phyloP scores from a whole-genome alignment of 192 early-diverging fungal genomes.

The Coemansia aciculifera region DNA sequence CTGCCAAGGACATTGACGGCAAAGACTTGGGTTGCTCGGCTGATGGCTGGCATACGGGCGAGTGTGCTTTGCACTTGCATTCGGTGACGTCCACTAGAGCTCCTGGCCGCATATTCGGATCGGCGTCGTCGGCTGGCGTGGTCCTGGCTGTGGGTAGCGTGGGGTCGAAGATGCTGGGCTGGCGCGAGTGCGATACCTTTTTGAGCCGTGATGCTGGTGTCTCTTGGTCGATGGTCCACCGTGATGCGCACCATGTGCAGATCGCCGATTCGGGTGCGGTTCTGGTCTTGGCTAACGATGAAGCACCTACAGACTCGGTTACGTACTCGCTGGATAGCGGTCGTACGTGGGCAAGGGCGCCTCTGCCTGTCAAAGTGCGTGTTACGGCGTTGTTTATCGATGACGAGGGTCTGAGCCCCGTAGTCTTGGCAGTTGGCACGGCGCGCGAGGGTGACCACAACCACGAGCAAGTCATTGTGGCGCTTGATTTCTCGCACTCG shows the following conservation, averaged over 20 bases:
- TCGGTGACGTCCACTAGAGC: slow-evolving; percentile 72
- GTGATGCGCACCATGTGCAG: slow-evolving; percentile 82
- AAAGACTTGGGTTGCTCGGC: slow-evolving; percentile 59
- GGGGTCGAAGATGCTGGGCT: slow-evolving; percentile 66
- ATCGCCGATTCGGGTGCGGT: slow-evolving; percentile 79
- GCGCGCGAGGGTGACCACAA: slow-evolving; percentile 26
- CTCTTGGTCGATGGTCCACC: slow-evolving; percentile 65
- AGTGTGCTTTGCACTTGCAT: slow-evolving; percentile 86
- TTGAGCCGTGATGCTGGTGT: slow-evolving; percentile 82
- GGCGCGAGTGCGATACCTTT: slow-evolving; percentile 81
- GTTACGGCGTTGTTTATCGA: slow-evolving; percentile 74
- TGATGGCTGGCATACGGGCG: slow-evolving; percentile 42
- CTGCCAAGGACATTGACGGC: slow-evolving; percentile 60
- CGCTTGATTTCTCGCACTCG: slow-evolving; percentile 69
- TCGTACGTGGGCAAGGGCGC: slow-evolving; percentile 61
- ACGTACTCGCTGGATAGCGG: slow-evolving; percentile 81
- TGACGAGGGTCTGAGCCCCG: slow-evolving; percentile 72
- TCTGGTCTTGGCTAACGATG: slow-evolving; percentile 71
- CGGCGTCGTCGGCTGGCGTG: slow-evolving; percentile 73
- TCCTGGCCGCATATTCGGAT: slow-evolving; percentile 72
- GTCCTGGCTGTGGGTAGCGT: slow-evolving; percentile 92
- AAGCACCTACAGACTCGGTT: slow-evolving; percentile 57
- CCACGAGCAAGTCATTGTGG: slow-evolving; percentile 54
- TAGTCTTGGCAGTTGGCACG: slow-evolving; percentile 65
- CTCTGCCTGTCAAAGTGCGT: slow-evolving; percentile 57